A percentile compares a stretch with the other conserved stretches of the same genome.
Conservation (phyloP, 1,284 basidiomycete species). For the Malassezia obtusa region DNA sequence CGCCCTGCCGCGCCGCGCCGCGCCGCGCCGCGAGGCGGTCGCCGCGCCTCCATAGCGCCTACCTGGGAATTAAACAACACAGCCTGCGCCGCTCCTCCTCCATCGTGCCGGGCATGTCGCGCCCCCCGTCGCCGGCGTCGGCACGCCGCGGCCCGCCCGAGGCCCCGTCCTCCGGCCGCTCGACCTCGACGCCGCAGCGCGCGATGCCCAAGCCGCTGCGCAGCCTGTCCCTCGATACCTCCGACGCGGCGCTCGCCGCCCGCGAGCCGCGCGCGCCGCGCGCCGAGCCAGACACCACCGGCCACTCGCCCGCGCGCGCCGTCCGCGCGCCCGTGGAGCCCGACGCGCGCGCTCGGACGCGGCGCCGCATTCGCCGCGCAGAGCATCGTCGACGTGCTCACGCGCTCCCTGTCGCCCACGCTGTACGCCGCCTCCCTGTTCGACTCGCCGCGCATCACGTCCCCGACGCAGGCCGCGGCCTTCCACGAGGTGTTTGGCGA, state of each 20-base stretch:
- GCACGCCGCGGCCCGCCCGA: background rate
- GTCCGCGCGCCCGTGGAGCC: conserved; percentile 7
- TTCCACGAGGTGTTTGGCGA: background rate
- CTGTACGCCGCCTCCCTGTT: conserved; percentile 9
- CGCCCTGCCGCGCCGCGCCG: too few species aligned
- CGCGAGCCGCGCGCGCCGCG: background rate
- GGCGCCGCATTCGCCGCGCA: conserved; percentile 31
- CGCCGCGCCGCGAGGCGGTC: background rate
- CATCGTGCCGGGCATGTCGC: background rate
- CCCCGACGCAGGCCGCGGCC: conserved; percentile 3
- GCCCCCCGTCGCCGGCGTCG: background rate
- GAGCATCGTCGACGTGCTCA: conserved; percentile 30
- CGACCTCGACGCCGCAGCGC: conserved; percentile 2
- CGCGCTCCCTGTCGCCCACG: conserved; percentile 26
- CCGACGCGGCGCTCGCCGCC: background rate
- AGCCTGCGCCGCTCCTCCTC: background rate
- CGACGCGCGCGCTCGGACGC: conserved; percentile 18
- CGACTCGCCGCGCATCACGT: conserved; percentile 8
- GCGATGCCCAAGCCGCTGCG: background rate
- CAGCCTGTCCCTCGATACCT: background rate
- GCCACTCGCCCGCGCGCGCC: background rate
- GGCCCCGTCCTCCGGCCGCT: background rate
- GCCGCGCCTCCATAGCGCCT: background rate
- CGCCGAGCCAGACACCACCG: background rate
- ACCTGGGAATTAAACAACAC: background rate